Percentiles rank a stretch among this genome's conserved stretches.
Conservation (phyloP, 257 asterid species). For the Nicotiana benthamiana region DNA sequence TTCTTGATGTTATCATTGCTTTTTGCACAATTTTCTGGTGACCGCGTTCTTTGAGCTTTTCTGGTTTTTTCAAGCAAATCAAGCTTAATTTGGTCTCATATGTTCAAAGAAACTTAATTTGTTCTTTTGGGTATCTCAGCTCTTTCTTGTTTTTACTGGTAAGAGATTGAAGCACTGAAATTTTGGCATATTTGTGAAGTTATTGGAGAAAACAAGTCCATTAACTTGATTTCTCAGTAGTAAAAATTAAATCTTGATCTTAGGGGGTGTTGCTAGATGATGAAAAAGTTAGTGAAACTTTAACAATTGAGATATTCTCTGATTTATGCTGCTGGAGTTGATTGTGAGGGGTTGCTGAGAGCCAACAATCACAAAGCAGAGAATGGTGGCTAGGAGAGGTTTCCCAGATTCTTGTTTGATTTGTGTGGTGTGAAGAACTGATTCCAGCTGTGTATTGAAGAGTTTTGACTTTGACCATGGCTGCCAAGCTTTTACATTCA, state of each 20-base stretch:
- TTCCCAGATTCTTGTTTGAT: background rate
- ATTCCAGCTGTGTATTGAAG: conserved; percentile 7
- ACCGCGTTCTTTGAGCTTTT: background rate
- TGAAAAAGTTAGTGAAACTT: conserved; percentile 3
- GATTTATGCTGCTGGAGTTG: conserved; percentile 5
- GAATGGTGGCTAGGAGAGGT: conserved; percentile 1
- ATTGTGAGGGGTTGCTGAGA: background rate
- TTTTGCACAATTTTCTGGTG: conserved; percentile 3
- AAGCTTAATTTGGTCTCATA: conserved; percentile 7
- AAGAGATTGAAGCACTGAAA: conserved; percentile 8
- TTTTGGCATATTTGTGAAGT: conserved; percentile 4
- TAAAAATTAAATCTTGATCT: conserved; percentile 12
- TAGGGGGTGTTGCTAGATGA: conserved; percentile 11
- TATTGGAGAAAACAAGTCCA: conserved; percentile 4
- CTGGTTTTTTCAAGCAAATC: too few species aligned
- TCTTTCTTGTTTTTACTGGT: conserved; percentile 7
- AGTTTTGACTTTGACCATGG: conserved; percentile 36
- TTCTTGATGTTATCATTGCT: conserved; percentile 13
- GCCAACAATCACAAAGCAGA: background rate
- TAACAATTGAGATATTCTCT: background rate
- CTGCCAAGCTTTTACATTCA: conserved; percentile 76
- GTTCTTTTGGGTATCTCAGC: conserved; percentile 21
- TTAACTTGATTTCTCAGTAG: conserved; percentile 10
- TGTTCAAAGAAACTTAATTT: conserved; percentile 20
- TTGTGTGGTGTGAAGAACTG: background rate